Base-by-base conservation (phyloP, 2,329 filamentous ascomycete species). In the Claviceps sp. region DNA sequence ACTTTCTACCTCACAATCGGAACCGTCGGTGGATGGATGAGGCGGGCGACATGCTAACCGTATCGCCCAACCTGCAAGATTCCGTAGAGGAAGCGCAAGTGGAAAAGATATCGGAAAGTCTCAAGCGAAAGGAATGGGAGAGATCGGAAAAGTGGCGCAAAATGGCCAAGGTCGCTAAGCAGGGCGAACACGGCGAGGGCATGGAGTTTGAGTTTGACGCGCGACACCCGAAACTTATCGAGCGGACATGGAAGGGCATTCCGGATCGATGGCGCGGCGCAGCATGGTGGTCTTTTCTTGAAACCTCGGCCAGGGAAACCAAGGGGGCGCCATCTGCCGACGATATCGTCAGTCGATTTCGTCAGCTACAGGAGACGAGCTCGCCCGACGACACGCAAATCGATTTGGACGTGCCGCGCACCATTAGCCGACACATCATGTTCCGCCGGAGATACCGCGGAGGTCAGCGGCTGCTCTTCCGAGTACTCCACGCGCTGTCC, bases 241-340 rank as follows among this genome's bases (percentile, higher is more conserved):
- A 90, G 58, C 81, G 93, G 52, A 94, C 89, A 1, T 98, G 93
- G 93, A 98, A 98, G 65, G 93, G 93, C 34, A 95, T 98, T 56
- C 93, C 93, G 0, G 93, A 98, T 68, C 82, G 89, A 56, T 98
- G 93, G 93, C 85, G 93, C 50, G 81, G 85, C 37, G 85, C 88
- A 1, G 93, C 91, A 2, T 98, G 93, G 93, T 91, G 91, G 70
- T 89, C 89, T 4, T 98, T 98, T 64, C 77, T 98, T 30, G 78
- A 82, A 6, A 73, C 85, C 8, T 91, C 87, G 57, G 89, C 89
- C 38, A 82, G 78, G 62, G 79, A 79, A 56, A 69, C 74, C 49
- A 74, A 79, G n/a, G 61, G 57, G 19, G 80, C 77, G 49, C 77
- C 80, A 3, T 74, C 80, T 0, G 87, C 93, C 52, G 80, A 84